Percentiles rank a stretch among this genome's conserved stretches.
These are phyloP conservation scores for Capronia epimyces DNA, from an alignment of 2,329 filamentous ascomycete species.

Conservation along the genomic window DNA sequence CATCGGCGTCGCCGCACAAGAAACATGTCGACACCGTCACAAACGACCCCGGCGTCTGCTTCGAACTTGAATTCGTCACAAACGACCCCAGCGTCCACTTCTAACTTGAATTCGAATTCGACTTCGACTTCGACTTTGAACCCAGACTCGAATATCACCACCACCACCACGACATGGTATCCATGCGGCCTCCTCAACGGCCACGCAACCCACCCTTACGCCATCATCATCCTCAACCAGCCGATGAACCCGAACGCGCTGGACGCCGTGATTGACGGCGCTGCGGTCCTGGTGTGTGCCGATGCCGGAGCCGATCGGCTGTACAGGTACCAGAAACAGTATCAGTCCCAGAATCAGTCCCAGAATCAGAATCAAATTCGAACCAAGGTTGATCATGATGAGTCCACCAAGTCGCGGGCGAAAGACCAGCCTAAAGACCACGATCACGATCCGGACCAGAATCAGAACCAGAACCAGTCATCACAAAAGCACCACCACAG, in stretches of 20 bases:
- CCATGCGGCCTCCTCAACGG: conserved; percentile 20
- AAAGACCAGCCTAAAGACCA: no score
- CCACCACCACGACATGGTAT: conserved; percentile 10
- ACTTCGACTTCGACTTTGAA: no score
- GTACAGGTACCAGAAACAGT: conserved; percentile 38
- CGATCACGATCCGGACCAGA: background rate
- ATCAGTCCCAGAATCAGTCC: background rate
- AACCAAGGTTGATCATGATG: no score
- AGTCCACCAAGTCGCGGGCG: no score
- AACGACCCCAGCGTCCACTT: no score
- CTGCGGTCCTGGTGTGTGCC: conserved; percentile 67
- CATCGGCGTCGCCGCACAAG: no score
- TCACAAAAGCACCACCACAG: no score
- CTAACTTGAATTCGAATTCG: no score
- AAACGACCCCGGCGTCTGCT: no score
- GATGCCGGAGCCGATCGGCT: conserved; percentile 87
- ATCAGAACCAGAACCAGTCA: background rate
- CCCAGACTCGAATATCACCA: background rate
- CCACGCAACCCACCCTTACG: conserved; percentile 28
- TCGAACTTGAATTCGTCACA: no score
- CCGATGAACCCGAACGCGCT: conserved; percentile 48
- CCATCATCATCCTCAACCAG: conserved; percentile 58
- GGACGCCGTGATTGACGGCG: conserved; percentile 39
- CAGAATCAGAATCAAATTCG: background rate
- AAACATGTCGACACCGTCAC: no score